Evolutionary conservation across 2,329 filamentous ascomycete species (phyloP).

Genomic region (Periconia sp.): DNA sequence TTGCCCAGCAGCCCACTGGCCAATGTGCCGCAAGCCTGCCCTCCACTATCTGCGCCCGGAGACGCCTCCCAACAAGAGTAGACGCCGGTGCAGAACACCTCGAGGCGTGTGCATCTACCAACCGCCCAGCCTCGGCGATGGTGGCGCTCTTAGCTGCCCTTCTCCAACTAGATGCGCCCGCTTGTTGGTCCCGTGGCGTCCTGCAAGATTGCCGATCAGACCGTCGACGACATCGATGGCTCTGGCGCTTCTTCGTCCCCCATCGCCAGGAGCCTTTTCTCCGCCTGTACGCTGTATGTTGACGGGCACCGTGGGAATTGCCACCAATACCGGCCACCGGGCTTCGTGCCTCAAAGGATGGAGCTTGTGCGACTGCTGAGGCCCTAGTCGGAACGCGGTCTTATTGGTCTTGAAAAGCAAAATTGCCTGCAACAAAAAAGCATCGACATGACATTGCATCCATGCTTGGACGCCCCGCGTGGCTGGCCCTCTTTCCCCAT

Average conservation of each 20-base stretch:
- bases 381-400: conserved; percentile 22
- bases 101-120: conserved; percentile 1
- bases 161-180: conserved; percentile 21
- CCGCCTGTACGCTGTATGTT: conserved; percentile 4
- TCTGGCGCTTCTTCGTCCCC: conserved; percentile 15
- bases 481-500: conserved; percentile 14
- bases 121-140: conserved; percentile 8
- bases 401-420: conserved; percentile 34
- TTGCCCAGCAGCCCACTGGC: conserved; percentile 12
- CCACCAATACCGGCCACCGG: conserved; percentile 31
- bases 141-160: conserved; percentile 22
- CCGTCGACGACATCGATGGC: conserved; percentile 22
- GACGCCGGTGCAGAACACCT: too few relatives aligned
- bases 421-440: conserved; percentile 19
- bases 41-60: too few relatives aligned
- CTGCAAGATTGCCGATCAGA: conserved; percentile 39
- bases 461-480: conserved; percentile 21
- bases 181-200: conserved; percentile 23
- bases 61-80: too few relatives aligned
- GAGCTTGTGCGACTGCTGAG: conserved; percentile 25
- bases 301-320: conserved; percentile 8
- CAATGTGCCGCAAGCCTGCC: conserved; percentile 3
- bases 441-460: conserved; percentile 9
- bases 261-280: background rate
- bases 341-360: conserved; percentile 18